A percentile compares a stretch with the other conserved stretches of the same genome.
These are phyloP conservation scores for Apiospora aurea DNA, from an alignment of 2,329 filamentous ascomycete species.

Conservation along the genomic window DNA sequence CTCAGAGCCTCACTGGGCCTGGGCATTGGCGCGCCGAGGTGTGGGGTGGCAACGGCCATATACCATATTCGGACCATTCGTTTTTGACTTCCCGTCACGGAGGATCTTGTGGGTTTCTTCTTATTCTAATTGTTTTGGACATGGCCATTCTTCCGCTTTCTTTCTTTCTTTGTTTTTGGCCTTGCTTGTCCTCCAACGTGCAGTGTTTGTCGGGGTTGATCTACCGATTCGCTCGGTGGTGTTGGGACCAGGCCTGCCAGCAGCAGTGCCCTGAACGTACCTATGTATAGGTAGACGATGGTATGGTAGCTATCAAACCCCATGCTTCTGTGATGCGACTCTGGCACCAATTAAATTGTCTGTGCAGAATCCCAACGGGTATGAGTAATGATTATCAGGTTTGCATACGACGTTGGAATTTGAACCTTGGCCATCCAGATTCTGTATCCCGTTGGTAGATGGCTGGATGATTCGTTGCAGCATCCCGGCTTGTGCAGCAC, in stretches of 20 bases:
- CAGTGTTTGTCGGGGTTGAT: neutral
- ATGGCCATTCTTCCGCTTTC: neutral
- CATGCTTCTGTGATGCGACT: neutral
- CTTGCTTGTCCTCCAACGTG: neutral
- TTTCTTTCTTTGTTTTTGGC: no score
- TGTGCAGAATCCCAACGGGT: neutral
- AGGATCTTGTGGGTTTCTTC: neutral
- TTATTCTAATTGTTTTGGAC: neutral
- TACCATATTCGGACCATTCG: conserved; percentile 9
- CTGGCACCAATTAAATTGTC: conserved; percentile 2
- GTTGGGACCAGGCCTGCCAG: neutral
- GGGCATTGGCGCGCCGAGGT: conserved; percentile 27
- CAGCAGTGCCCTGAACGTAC: neutral
- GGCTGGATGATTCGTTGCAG: conserved; percentile 8
- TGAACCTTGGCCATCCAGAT: neutral
- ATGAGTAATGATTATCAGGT: conserved; percentile 1
- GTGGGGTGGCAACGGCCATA: conserved; percentile 29
- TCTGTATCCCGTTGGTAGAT: neutral
- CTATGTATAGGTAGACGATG: neutral
- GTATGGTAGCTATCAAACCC: neutral
- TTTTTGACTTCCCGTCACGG: conserved; percentile 1
- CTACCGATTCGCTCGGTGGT: neutral
- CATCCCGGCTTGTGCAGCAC: conserved; percentile 12
- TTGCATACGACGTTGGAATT: neutral
- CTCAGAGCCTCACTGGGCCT: conserved; percentile 27